Conservation (phyloP, 192 early-diverging fungal species). For the Mortierella antarctica region DNA sequence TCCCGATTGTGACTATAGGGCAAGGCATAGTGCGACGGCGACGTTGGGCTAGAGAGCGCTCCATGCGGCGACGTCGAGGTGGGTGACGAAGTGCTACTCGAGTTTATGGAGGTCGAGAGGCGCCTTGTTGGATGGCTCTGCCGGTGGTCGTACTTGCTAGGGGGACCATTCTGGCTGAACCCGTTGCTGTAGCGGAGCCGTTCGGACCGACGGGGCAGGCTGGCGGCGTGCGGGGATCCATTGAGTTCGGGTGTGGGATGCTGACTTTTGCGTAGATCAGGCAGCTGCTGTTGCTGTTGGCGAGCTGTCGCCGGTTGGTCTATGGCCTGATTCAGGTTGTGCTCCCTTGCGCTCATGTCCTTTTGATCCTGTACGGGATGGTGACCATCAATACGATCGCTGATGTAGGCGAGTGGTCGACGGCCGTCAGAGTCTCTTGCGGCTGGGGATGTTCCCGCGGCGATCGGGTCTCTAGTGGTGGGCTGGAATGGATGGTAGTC, state of each 20-base stretch:
- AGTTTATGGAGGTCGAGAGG: constrained; percentile 26
- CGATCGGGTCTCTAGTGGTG: neutral
- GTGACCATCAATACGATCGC: too few relatives aligned
- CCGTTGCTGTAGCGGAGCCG: constrained; percentile 37
- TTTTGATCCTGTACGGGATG: too few relatives aligned
- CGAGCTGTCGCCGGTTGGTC: too few relatives aligned
- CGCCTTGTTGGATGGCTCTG: constrained; percentile 24
- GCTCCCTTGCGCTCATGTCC: too few relatives aligned
- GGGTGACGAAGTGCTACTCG: constrained; percentile 11
- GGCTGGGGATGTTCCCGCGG: too few relatives aligned
- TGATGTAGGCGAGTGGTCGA: too few relatives aligned
- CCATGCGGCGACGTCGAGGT: constrained; percentile 1
- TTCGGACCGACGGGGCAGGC: constrained; percentile 20
- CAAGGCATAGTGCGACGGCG: constrained; percentile 38
- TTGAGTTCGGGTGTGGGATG: neutral
- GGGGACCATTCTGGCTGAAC: constrained; percentile 3
- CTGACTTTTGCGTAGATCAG: constrained; percentile 3
- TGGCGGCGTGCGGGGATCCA: neutral
- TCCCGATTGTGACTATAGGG: constrained; percentile 29
- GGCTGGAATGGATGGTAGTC: neutral
- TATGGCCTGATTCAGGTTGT: too few relatives aligned
- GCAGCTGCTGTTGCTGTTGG: neutral
- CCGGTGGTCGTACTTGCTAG: constrained; percentile 9
- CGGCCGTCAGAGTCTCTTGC: too few relatives aligned
- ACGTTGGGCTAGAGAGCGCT: constrained; percentile 21